Evolutionary conservation across 257 asterid genomes (phyloP), one percentile per base, ranked within the genome.

Genomic region (Fraxinus americana): DNA sequence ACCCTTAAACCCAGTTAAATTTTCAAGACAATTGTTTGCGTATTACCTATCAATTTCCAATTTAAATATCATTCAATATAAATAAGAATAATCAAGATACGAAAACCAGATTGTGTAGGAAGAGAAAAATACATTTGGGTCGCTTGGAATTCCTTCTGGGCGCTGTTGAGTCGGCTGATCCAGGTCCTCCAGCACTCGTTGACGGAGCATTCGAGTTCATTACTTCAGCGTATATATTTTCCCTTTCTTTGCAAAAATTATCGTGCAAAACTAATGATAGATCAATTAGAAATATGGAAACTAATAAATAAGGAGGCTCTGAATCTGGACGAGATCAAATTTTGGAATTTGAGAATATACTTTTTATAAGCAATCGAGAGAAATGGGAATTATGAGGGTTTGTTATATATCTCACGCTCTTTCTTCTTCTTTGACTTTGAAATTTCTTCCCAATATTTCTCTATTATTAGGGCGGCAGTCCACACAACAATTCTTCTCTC

Each of bases 81-180:
- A 32, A 66, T 39, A 70, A 29, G 35, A 25, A 32, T 5, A 59
- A 74, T 17, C 29, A 6, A 17, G 10, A 66, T 29, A 12, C 30
- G 23, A 52, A 5, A 54, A 48, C 30, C 13, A 23, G 1, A 45
- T n/a, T 5, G 6, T 12, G 61, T 7, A 63, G 36, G 25, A 25
- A 70, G n/a, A 74, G 70, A 79, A 78, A 48, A n/a, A 48, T 80
- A 88, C 92, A 89, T 78, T 89, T 87, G 30, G 93, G 93, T 34
- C 93, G 81, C 82, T 83, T 87, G 57, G 93, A 82, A 67, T 78
- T 83, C 35, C 88, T 80, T 74, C 87, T 72, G 72, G 85, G 45
- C 27, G 85, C 68, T 1, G 83, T n/a, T 13, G 86, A 77, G 72
- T 86, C 92, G 81, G 80, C 83, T 41, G 90, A 84, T 65, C 90